Evolutionary conservation across 139 green algal genomes (phyloP), one percentile per base, ranked within the genome.

Genomic region (Chlamydomonas sp.): DNA sequence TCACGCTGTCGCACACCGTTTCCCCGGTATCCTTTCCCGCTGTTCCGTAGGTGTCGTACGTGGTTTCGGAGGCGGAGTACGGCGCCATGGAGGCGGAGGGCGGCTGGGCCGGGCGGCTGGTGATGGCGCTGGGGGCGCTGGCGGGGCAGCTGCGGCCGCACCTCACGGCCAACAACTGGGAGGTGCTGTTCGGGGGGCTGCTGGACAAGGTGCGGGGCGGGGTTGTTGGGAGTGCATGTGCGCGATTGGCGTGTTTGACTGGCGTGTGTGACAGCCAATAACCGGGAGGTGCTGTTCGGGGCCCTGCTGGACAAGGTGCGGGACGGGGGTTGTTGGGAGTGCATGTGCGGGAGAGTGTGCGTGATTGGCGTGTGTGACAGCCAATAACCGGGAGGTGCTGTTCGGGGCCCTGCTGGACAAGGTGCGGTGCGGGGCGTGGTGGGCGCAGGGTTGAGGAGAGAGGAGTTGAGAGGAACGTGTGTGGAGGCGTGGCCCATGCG

Each of bases 1-100:
- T 49, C 31, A 49, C 31, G 31, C 31, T 49, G 31, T 49, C 31
- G 31, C 31, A 49, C 77, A 58, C 60, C 77, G 16, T 68, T 64
- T 15, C 67, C 16, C 61, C 18, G 12, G 16, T 72, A 61, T 17
- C 58, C 78, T 5, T 78, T 20, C 73, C 4, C 7, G 4, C 59
- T 16, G 8, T 17, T 68, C 60, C 15, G 2, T 88, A 95, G 90
- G 85, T 90, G 10, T 92, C 79, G 76, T 99, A 98, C 86, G 90
- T 96, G 77, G 91, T 99, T 64, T 90, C 17, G 61, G 97, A 98
- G 75, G 91, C 89, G 9, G 94, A 97, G 61, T 98, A 97, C 72
- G 86, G 86, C n/a, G 89, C 87, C 73, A 91, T 90, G 59, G 95
- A 97, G 66, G 87, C 87, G 58, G 90, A 92, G 77, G 92, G 94